Evolutionary conservation across 257 asterid species (phyloP).

Genomic region (Plantago elongata): DNA sequence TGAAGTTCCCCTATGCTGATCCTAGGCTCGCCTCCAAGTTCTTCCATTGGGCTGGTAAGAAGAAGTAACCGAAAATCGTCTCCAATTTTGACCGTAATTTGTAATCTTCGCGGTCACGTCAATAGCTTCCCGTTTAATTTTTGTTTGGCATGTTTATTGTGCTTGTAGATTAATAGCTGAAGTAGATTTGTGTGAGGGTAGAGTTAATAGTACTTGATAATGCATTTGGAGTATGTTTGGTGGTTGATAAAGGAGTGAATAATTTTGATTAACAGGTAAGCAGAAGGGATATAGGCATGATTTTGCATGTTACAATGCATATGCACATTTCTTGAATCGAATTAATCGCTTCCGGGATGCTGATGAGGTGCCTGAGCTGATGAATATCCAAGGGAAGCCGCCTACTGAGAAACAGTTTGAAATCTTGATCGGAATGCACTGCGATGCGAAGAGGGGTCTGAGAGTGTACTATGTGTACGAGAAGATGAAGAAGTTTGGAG

Average conservation of each 20-base stretch:
- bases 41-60: conserved; percentile 92
- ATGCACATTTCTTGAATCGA: conserved; percentile 72
- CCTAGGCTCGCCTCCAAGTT: conserved; percentile 76
- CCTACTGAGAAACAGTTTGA: conserved; percentile 96
- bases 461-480: conserved; percentile 86
- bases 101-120: too few species aligned
- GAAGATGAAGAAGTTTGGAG: conserved; percentile 84
- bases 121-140: too few species aligned
- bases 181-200: too few species aligned
- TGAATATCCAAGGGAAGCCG: conserved; percentile 89
- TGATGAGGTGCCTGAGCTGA: conserved; percentile 93
- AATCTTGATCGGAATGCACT: conserved; percentile 85
- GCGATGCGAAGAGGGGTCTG: conserved; percentile 85
- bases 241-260: too few species aligned
- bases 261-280: conserved; percentile 55
- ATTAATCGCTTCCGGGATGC: conserved; percentile 75
- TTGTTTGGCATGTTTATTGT: too few species aligned
- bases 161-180: too few species aligned
- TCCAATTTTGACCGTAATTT: too few species aligned
- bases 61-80: neutral
- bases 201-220: neutral
- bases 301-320: conserved; percentile 91
- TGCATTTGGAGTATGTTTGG: too few species aligned
- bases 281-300: conserved; percentile 96
- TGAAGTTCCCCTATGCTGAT: conserved; percentile 70